Base-by-base conservation (phyloP, 768 basidiomycete genomes). In the Mycena filopes region DNA sequence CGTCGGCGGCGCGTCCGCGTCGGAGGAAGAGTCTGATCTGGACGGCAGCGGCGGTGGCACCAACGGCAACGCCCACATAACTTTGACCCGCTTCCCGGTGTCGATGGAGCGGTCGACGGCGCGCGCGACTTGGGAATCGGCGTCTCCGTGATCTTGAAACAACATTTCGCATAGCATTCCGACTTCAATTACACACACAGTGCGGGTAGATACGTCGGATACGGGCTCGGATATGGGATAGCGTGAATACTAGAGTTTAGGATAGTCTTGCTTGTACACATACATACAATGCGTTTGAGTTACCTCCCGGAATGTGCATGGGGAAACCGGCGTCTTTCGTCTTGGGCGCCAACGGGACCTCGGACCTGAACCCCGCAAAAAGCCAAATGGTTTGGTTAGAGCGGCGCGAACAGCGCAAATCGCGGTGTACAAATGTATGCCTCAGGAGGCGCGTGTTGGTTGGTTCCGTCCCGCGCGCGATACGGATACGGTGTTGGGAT, bases 61-160 rank as follows among this genome's bases (percentile, higher is more conserved):
- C 59, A 21, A 41, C 55, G 41, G 76, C 54, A 21, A 31, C 20
- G 10, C 54, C 77, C 59, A 29, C 36, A 42, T 36, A 5, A n/a
- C 31, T 29, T 23, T 56, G 18, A 62, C 55, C 1, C 57, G 57
- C 10, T 69, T 69, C 73, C 76, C 80, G 42, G 76, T 82, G 20
- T 85, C 84, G 60, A 80, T 79, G 63, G 82, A 84, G 75, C 82
- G 84, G 47, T 85, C 80, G 55, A 83, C 83, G 43, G 36, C 36
- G 36, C 36, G 36, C 36, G 79, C 54, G n/a, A 45, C 42, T 36
- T 64, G 63, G 63, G 65, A 47, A 12, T 38, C 18, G 20, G 12
- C 48, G 23, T 51, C 31, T 38, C 23, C 13, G 43, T 29, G 33
- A 59, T 55, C n/a, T 53, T 40, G 16, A 21, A 43, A 50, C n/a